Evolutionary conservation across 129 eudicot species (phyloP), one percentile per base, ranked within the genome.

Genomic region (Calendula officinalis): DNA sequence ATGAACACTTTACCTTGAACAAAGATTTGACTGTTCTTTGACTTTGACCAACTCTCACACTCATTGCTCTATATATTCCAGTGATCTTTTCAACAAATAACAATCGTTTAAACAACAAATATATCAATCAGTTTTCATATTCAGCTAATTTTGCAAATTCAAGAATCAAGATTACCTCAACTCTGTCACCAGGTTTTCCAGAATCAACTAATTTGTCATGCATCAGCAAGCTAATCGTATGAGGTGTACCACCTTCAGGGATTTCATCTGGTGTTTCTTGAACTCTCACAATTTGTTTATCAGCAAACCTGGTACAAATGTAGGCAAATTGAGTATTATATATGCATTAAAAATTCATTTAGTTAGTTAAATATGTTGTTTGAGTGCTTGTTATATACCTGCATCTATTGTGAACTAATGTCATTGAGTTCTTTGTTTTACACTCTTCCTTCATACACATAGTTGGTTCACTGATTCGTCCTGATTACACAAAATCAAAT

Each of bases 241-340:
- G 30, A 58, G 99, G 99, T 11, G 99, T 92, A 49, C 99, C 99
- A 42, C 99, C 99, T 63, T 92, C 99, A 39, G 96, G 99, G 64
- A 92, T 92, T 71, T 92, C 96, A 81, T 92, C 96, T 30, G 99
- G 96, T 30, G 99, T 92, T 70, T 88, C 96, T 64, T 88, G 99
- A 42, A 92, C 84, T 78, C 95, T 82, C 69, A 92, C 99, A 46
- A 92, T 74, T 83, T 92, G 99, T 64, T 92, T 92, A 76, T 92
- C 99, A 53, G 89, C 96, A 77, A 92, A 92, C 77, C 98, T 92
- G 75, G 50, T 39, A 10, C 30, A 22, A 22, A 22, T 22, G 30
- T 22, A 22, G 30, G 30, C 30, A 22, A 22, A 1, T 22, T 22
- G 30, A 22, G 30, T 22, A 22, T 22, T 0, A 22, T 22, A 22